These are phyloP conservation scores for Cymbopogon flexuosus DNA, from an alignment of 202 grass and related monocot genomes.

Conservation along the genomic window DNA sequence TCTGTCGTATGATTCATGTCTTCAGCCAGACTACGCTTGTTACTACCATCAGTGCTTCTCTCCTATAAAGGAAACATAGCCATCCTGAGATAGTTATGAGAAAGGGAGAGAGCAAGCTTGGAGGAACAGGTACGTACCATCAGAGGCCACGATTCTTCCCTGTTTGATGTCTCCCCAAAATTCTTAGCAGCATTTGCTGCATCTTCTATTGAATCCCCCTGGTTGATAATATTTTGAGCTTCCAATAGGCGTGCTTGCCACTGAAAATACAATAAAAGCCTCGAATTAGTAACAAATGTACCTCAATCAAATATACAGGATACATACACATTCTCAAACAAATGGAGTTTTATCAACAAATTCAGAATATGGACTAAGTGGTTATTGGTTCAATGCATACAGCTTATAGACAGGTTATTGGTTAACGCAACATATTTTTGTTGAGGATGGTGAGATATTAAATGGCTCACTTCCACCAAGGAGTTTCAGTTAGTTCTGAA, in stretches of 20 bases:
- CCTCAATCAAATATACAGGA: conserved; percentile 4
- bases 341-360: background rate
- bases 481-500: background rate
- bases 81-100: conserved; percentile 16
- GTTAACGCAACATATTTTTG: background rate
- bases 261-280: conserved; percentile 43
- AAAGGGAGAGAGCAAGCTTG: background rate
- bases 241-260: conserved; percentile 74
- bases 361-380: background rate
- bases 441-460: background rate
- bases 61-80: conserved; percentile 47
- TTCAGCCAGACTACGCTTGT: conserved; percentile 52
- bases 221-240: conserved; percentile 78
- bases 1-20: conserved; percentile 46
- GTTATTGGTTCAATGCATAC: background rate
- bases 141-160: conserved; percentile 41
- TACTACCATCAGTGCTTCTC: conserved; percentile 53
- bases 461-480: background rate
- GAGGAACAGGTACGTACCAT: conserved; percentile 35
- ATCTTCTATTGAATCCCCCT: conserved; percentile 51
- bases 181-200: conserved; percentile 28
- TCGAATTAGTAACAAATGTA: background rate
- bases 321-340: background rate
- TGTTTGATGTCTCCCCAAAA: conserved; percentile 32
- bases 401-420: background rate